Base-by-base conservation (phyloP, 1,284 basidiomycete species). In the Wolfiporia cocos region DNA sequence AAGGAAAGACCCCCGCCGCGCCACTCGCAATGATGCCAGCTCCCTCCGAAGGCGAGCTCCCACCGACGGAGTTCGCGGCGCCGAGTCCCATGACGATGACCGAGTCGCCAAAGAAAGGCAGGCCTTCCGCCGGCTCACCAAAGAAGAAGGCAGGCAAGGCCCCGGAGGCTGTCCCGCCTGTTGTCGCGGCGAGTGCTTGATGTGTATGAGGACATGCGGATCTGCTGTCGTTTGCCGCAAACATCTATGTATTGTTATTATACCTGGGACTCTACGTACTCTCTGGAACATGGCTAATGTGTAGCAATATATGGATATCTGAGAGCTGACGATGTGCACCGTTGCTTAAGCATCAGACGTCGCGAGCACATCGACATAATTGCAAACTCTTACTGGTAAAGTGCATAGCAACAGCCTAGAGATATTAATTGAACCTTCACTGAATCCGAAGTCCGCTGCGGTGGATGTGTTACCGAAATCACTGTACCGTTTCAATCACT, bases 121-220 rank as follows among this genome's bases (percentile, higher is more conserved):
- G 61, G 57, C 52, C 48, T 39, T 55, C 41, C 49, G 55, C 48
- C 44, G 55, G 49, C 45, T 51, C 63, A 22, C 50, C 43, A 38
- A 59, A 61, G 57, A 59, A 62, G 59, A 57, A 58, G 44, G 43
- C 51, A 41, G 20, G 2, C 3, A 63, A 63, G 40, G 48, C 48
- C 46, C 57, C 59, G 40, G 53, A 53, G 20, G 47, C 52, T 24
- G 56, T 74, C 14, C 74, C 73, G 36, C 66, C 74, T 41, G 70
- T 74, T 33, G 73, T 79, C 21, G 63, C 70, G 41, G 74, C 76
- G 31, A 78, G 70, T 53, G 74, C 74, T 17, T 78, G 57, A 63
- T 17, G 12, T 17, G 5, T 41, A 12, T n/a, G 19, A 21, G 9
- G 26, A 18, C 15, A 12, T 42, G 37, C 23, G 22, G 18, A 23